Conservation (phyloP, 192 early-diverging fungal species). For the Allomyces macrogynus region DNA sequence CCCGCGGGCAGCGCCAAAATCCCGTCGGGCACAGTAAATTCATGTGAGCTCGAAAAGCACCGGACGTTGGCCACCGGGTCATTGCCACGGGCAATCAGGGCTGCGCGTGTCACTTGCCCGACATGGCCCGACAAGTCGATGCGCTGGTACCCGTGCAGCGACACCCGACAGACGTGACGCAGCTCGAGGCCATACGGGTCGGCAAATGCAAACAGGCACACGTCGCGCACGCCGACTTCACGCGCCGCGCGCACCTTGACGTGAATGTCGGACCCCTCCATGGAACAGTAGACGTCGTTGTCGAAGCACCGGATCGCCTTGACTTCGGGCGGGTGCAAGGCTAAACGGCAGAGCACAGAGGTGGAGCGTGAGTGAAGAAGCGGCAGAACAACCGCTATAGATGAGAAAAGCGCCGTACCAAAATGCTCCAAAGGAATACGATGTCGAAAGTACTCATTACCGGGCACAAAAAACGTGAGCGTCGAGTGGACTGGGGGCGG, state of each 20-base stretch:
- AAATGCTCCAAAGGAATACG: not conserved
- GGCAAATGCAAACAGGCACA: too few species aligned
- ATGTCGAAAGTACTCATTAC: not conserved
- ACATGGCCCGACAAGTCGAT: not conserved
- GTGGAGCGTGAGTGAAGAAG: not conserved
- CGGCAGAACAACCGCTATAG: not conserved
- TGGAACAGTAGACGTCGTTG: not conserved
- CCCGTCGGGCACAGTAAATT: too few species aligned
- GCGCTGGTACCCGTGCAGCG: not conserved
- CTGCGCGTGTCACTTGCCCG: not conserved
- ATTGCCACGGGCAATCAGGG: not conserved
- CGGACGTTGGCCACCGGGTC: not conserved
- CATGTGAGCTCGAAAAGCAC: not conserved
- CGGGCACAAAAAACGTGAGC: not conserved
- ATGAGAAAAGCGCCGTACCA: not conserved
- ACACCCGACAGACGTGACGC: not conserved
- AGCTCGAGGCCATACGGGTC: not conserved
- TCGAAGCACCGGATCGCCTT: not conserved
- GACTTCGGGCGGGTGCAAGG: not conserved
- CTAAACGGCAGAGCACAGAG: not conserved
- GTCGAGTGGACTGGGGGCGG: not conserved
- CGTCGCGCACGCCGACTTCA: too few species aligned
- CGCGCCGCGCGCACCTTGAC: too few species aligned
- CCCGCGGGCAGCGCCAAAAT: too few species aligned
- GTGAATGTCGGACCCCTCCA: too few species aligned